These are phyloP conservation scores for Pyrenochaeta sp. DNA, from an alignment of 2,329 filamentous ascomycete genomes.

Conservation along the genomic window DNA sequence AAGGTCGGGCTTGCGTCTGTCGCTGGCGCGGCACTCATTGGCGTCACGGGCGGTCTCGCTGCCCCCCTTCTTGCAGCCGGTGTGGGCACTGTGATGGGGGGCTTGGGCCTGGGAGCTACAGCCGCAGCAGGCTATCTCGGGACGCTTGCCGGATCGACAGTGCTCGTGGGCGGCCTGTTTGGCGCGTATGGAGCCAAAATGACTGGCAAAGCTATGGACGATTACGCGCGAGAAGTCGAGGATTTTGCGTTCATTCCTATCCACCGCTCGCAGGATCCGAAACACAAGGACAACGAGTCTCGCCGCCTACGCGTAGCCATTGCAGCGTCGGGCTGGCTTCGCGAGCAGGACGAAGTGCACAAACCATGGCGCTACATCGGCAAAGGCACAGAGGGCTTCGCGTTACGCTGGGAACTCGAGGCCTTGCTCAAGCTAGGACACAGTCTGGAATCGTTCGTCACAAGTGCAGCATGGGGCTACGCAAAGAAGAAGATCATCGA, in stretches of 20 bases:
- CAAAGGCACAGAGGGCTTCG: slow-evolving; percentile 77
- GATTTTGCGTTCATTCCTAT: slow-evolving; percentile 88
- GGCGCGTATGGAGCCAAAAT: slow-evolving; percentile 89
- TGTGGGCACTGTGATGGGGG: slow-evolving; percentile 79
- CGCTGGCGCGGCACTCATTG: slow-evolving; percentile 86
- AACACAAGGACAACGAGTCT: slow-evolving; percentile 58
- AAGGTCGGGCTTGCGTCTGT: slow-evolving; percentile 89
- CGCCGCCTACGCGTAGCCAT: slow-evolving; percentile 76
- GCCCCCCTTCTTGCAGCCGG: slow-evolving; percentile 79
- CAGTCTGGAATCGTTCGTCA: slow-evolving; percentile 78
- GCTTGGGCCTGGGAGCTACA: slow-evolving; percentile 75
- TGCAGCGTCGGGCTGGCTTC: slow-evolving; percentile 82
- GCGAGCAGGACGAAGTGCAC: slow-evolving; percentile 73
- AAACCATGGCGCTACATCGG: slow-evolving; percentile 81
- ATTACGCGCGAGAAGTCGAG: slow-evolving; percentile 84
- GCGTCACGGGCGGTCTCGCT: slow-evolving; percentile 79
- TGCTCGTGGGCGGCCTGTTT: slow-evolving; percentile 84
- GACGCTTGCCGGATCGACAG: slow-evolving; percentile 77
- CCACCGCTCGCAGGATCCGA: slow-evolving; percentile 51
- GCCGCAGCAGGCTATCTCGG: slow-evolving; percentile 82
- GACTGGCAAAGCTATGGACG: slow-evolving; percentile 84
- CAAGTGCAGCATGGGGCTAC: slow-evolving; percentile 79
- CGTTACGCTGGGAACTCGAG: slow-evolving; percentile 82
- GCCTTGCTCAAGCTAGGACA: slow-evolving; percentile 78
- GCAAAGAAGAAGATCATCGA: slow-evolving; percentile 79